phyloP scores from a whole-genome alignment of 1,139 yeast species.

The Torulaspora globosa region DNA sequence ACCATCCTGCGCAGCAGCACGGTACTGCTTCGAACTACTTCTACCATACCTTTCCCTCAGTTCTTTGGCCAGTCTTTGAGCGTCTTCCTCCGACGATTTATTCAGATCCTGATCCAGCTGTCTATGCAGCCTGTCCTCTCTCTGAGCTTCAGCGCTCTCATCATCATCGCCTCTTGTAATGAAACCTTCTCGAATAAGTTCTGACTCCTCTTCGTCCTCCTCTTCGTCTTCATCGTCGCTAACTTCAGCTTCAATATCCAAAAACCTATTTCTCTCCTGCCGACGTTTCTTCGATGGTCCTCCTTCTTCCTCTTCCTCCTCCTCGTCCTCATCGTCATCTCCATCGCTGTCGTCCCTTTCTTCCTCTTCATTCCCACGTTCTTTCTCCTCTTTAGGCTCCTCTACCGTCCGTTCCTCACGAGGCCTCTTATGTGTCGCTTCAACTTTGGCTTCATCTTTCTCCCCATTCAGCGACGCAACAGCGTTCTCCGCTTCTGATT shows the following conservation, averaged over 20 bases:
- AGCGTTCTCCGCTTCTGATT: background rate
- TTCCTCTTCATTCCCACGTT: conserved; percentile 35
- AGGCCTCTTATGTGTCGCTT: conserved; percentile 7
- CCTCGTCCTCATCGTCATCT: conserved; percentile 51
- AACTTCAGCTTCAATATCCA: conserved; percentile 99
- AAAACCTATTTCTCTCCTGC: conserved; percentile 78
- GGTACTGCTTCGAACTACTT: conserved; percentile 71
- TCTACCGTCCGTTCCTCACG: conserved; percentile 12
- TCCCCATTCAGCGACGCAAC: background rate
- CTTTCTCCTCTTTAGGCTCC: conserved; percentile 20
- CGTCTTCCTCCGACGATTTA: conserved; percentile 89
- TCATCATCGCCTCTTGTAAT: conserved; percentile 60
- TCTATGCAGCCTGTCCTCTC: conserved; percentile 68
- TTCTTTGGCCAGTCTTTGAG: conserved; percentile 88
- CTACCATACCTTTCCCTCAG: conserved; percentile 91
- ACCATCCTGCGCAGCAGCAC: conserved; percentile 75
- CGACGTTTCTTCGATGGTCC: conserved; percentile 60
- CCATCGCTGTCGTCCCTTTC: conserved; percentile 39
- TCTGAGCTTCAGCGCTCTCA: conserved; percentile 44
- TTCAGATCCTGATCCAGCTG: conserved; percentile 89
- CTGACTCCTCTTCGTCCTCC: conserved; percentile 92
- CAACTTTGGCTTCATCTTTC: conserved; percentile 2
- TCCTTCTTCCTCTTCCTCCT: conserved; percentile 62
- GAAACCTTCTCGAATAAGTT: conserved; percentile 76
- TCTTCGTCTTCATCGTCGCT: conserved; percentile 97